Evolutionary conservation across 768 basidiomycete genomes (phyloP), one percentile per base, ranked within the genome.

Genomic region (Trametes coccinea): DNA sequence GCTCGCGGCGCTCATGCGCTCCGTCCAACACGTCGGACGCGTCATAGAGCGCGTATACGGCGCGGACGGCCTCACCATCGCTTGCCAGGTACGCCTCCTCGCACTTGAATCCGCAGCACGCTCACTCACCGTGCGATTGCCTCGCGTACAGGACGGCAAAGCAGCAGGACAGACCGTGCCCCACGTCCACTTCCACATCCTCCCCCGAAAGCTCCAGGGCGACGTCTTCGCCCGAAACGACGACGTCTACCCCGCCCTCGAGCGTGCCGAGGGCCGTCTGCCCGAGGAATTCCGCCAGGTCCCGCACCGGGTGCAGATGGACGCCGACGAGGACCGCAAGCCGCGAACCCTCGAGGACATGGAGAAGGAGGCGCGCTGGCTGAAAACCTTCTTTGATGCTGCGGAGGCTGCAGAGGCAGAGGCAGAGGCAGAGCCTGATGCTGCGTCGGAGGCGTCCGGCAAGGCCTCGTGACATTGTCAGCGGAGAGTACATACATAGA

Each of bases 171-270:
- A 90, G 74, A 82, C 82, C 5, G 85, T 93, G n/a, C 86, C 92
- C 1, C 97, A 98, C 70, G 93, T 98, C n/a, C 97, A 99, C 74
- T 89, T 97, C 67, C 97, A 99, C 71, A 75, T 98, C 31, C 76
- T 99, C 4, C 97, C 97, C 22, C 86, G 96, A 2, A 87, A 87
- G 69, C 76, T 81, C 34, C 78, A 77, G 49, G 88, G 87, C 10
- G 91, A 93, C 73, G 77, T 74, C 22, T 93, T 91, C 70, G 78
- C 83, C 11, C 55, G 66, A 11, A 89, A 86, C 67, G 90, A 93
- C 71, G 84, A 84, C n/a, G 73, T 93, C 44, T 93, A 97, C 74
- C 90, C 89, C 3, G 86, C 81, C 2, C 73, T 98, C 13, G 94
- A 96, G 72, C 74, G 73, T 1, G 78, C 83, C 5, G 90, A 92